Evolutionary conservation across 192 early-diverging fungal genomes (phyloP), one percentile per base, ranked within the genome.

Genomic region (Backusella macrospora): DNA sequence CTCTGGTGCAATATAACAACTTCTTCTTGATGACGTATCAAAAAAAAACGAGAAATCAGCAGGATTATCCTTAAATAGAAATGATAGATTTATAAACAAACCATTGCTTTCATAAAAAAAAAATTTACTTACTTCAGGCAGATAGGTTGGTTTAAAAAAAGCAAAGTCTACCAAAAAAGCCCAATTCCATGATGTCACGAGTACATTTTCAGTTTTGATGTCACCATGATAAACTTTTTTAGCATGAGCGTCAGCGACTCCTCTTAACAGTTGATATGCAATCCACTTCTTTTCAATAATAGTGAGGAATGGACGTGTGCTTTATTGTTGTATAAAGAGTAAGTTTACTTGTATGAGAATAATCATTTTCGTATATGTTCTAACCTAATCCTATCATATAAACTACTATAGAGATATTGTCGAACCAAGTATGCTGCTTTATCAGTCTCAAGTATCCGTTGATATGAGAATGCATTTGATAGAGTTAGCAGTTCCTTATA

Each of bases 151-250:
- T 77, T 99, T 99, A 80, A 90, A 96, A 10, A 86, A 86, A 48
- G 94, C 93, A 85, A 96, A 96, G 62, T 99, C 97, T 4, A 89
- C 88, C 7, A 98, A 68, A 68, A 93, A 99, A 2, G 85, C 91
- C 96, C 96, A 93, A 81, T 96, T 97, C 96, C 96, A 99, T 71
- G 90, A 93, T 7, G 97, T 98, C 2, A 99, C 91, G 21, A 97
- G 78, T 12, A 98, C 85, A 75, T 99, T 99, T 66, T 99, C 96
- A 14, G 93, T 93, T 75, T 98, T 99, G 44, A 99, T 95, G 73
- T 98, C 96, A 2, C 97, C 97, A 79, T 99, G 97, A 70, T 84
- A 96, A 7, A 98, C 86, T 67, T 86, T 78, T 73, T 80, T 79
- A 2, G 84, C 82, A 73, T 99, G 97, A 16, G 90, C 84, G 68